Conservation (phyloP, 768 basidiomycete species). For the Leccinellum luteum region DNA sequence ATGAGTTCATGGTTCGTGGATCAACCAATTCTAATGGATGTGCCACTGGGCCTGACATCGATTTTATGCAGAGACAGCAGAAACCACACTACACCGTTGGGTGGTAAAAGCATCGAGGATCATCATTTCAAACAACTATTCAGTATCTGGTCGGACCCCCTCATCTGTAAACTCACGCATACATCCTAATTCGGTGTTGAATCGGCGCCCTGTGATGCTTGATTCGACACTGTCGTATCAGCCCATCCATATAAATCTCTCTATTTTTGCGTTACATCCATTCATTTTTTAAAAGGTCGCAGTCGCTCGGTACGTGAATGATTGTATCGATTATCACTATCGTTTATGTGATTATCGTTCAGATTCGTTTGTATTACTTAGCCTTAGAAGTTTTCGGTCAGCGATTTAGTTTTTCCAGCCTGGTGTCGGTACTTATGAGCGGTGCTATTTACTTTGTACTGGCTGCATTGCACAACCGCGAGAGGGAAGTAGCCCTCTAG, state of each 20-base stretch:
- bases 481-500: neutral
- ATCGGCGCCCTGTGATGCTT: neutral
- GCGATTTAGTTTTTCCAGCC: neutral
- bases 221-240: neutral
- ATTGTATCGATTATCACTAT: neutral
- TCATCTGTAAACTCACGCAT: neutral
- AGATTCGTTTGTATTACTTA: slow-evolving; percentile 1
- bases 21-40: neutral
- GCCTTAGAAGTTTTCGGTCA: neutral
- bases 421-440: neutral
- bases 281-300: neutral
- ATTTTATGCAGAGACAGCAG: neutral
- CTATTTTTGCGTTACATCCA: neutral
- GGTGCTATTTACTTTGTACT: neutral
- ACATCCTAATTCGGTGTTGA: neutral
- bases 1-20: slow-evolving; percentile 6
- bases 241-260: neutral
- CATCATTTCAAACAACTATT: neutral
- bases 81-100: slow-evolving; percentile 9
- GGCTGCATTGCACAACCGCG: neutral
- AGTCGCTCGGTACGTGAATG: slow-evolving; percentile 2
- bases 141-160: neutral
- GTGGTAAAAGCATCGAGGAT: slow-evolving; percentile 3
- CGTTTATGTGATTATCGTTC: neutral
- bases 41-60: neutral